Evolutionary conservation across 2,329 filamentous ascomycete genomes (phyloP).

Genomic region (Harringtonia lauricola): DNA sequence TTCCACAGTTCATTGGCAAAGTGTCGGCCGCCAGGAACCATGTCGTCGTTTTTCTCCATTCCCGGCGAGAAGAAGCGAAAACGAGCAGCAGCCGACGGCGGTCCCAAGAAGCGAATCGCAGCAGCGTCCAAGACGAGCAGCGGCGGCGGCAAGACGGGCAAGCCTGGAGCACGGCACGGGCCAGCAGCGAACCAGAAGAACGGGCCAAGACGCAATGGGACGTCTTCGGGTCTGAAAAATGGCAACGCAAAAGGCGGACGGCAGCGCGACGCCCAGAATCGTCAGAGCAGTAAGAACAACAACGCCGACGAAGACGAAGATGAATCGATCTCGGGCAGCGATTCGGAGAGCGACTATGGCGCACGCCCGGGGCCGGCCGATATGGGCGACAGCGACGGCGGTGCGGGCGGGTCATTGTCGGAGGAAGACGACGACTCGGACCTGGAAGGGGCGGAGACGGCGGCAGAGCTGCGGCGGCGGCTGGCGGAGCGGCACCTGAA

Average conservation of each 20-base stretch:
- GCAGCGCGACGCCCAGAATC: no score
- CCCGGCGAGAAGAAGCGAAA: constrained; percentile 90
- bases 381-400: constrained; percentile 54
- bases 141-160: not conserved
- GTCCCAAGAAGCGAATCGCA: constrained; percentile 48
- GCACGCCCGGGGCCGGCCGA: constrained; percentile 60
- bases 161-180: no score
- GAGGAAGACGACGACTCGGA: constrained; percentile 28
- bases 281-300: constrained; percentile 20
- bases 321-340: constrained; percentile 24
- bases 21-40: constrained; percentile 30
- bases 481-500: constrained; percentile 89
- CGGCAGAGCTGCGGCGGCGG: constrained; percentile 73
- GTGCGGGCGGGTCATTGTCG: no score
- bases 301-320: constrained; percentile 24
- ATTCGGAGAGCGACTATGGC: constrained; percentile 64
- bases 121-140: constrained; percentile 21
- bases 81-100: constrained; percentile 43
- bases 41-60: constrained; percentile 94
- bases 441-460: constrained; percentile 60
- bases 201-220: no score
- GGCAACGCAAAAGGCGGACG: constrained; percentile 16
- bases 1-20: not conserved
- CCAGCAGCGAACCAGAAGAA: not conserved
- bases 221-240: constrained; percentile 14